Evolutionary conservation across 1,284 basidiomycete genomes (phyloP), one percentile per base, ranked within the genome.

Genomic region (Trametes pubescens): DNA sequence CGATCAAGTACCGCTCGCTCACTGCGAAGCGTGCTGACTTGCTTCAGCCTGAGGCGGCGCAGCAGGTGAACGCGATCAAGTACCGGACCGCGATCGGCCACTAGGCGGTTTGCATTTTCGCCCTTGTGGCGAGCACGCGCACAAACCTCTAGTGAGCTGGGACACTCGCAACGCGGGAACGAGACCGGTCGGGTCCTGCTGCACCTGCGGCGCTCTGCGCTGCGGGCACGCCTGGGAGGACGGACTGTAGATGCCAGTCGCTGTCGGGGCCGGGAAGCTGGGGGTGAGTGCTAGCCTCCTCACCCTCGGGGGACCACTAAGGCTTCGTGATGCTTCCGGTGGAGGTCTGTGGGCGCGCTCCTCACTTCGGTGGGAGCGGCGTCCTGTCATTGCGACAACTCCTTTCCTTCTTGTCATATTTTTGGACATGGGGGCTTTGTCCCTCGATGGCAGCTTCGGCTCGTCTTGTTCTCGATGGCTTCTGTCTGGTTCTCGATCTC

Each of bases 1-100:
- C 44, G 43, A 65, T 65, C 59, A 57, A 56, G 59, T 65, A 65
- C 59, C 64, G 64, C 55, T 57, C 64, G 59, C 56, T 65, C 26
- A 65, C 64, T 10, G 24, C 52, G 51, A 51, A 35, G 55, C 59
- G 64, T 10, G 35, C 29, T 46, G 64, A 65, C 52, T 55, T 65
- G 35, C 43, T 65, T 13, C 21, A 37, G 10, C 46, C 46, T 38
- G 55, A 22, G 59, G 34, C 52, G 52, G 64, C 64, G 55, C 59
- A 58, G 59, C 18, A 24, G 59, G 59, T 49, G 49, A 40, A 51
- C 32, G 55, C 44, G 35, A 52, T 65, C 46, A 52, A 53, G 56
- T 58, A 65, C 63, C 63, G 62, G 61, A 37, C 58, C 34, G 51
- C 49, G 34, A 24, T 51, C 34, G 38, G 51, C 14, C 16, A 37